Conservation (phyloP, 176 grass and related monocot species). For the Elaeis guineensis region DNA sequence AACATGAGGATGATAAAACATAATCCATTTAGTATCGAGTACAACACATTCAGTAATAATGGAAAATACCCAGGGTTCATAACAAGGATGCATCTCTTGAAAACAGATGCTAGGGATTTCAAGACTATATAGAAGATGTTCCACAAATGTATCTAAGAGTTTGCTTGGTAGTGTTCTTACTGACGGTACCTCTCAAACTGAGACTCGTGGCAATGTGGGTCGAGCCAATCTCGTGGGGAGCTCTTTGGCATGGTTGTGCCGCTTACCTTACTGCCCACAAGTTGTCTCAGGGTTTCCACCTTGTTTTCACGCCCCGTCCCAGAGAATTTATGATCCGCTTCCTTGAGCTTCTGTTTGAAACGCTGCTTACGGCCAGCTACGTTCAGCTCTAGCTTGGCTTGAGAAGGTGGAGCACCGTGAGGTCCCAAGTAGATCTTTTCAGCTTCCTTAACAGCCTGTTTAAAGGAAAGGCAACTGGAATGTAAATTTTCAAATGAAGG, state of each 20-base stretch:
- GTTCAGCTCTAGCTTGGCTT: slow-evolving; percentile 49
- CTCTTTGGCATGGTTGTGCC: slow-evolving; percentile 35
- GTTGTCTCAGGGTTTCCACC: slow-evolving; percentile 30
- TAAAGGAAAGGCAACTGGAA: background rate
- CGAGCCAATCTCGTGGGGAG: slow-evolving; percentile 38
- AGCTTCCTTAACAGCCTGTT: slow-evolving; percentile 48
- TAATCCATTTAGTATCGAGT: too few species aligned
- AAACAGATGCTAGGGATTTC: too few species aligned
- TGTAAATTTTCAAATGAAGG: too few species aligned
- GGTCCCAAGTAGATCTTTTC: slow-evolving; percentile 86
- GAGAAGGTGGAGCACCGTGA: slow-evolving; percentile 64
- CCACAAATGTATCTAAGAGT: too few species aligned
- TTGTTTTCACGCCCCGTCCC: slow-evolving; percentile 41
- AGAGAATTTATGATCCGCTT: slow-evolving; percentile 45
- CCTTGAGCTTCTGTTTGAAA: slow-evolving; percentile 57
- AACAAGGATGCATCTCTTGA: too few species aligned
- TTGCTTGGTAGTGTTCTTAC: slow-evolving; percentile 2
- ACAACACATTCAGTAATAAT: too few species aligned
- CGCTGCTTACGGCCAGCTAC: slow-evolving; percentile 22
- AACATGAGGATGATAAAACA: too few species aligned
- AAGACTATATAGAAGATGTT: too few species aligned
- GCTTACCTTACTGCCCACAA: slow-evolving; percentile 41
- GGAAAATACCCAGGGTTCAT: too few species aligned
- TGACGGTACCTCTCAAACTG: slow-evolving; percentile 48
- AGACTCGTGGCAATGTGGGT: slow-evolving; percentile 53